Conservation (phyloP, 192 early-diverging fungal species). For the Entophlyctis luteolus region DNA sequence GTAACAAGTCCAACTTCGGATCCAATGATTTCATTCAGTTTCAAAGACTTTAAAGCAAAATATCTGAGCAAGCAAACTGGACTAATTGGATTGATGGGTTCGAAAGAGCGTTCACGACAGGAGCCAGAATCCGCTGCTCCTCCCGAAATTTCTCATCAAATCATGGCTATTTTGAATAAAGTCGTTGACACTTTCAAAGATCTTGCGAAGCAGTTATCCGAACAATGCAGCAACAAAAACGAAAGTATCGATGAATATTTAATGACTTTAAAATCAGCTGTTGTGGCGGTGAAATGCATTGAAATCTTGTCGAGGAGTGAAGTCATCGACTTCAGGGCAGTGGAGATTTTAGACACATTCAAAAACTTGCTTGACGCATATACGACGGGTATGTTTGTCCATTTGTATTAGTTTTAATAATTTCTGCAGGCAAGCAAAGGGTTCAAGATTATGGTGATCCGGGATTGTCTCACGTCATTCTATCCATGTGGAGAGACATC, state of each 20-base stretch:
- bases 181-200: too few relatives aligned
- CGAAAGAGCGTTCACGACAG: too few relatives aligned
- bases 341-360: not conserved
- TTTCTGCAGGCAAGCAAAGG: not conserved
- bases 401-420: not conserved
- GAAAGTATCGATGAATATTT: not conserved
- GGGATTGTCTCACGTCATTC: not conserved
- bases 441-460: not conserved
- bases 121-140: too few relatives aligned
- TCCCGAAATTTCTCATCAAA: too few relatives aligned
- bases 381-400: not conserved
- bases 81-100: too few relatives aligned
- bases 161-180: too few relatives aligned
- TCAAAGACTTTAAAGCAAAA: too few relatives aligned
- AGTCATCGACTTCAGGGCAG: slow-evolving; percentile 22
- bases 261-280: not conserved
- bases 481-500: slow-evolving; percentile 6
- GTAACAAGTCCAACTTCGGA: too few relatives aligned
- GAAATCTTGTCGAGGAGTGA: slow-evolving; percentile 36
- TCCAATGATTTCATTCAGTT: too few relatives aligned
- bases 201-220: too few relatives aligned
- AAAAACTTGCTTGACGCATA: not conserved
- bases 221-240: too few relatives aligned
- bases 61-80: too few relatives aligned
- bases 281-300: slow-evolving; percentile 19